Evolutionary conservation across 345 rosid genomes (phyloP).

Genomic region (Ceriops decandra): DNA sequence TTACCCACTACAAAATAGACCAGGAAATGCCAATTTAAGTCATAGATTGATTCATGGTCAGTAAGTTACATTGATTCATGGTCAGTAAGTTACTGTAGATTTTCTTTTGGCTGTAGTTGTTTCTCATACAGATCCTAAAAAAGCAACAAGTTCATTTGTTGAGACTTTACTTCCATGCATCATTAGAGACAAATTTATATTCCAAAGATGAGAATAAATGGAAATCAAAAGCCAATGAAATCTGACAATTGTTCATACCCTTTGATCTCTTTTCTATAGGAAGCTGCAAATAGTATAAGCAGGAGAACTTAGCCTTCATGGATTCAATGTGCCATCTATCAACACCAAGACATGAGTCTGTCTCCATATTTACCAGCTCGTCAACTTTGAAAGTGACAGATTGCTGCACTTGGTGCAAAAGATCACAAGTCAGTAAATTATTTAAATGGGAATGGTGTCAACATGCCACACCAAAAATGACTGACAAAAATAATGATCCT

Average conservation of each 20-base stretch:
- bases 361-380: conserved; percentile 38
- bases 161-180: neutral
- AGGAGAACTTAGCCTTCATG: conserved; percentile 74
- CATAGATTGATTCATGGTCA: too few species aligned
- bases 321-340: conserved; percentile 46
- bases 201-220: neutral
- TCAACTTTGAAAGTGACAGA: conserved; percentile 53
- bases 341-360: conserved; percentile 32
- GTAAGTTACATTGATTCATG: too few species aligned
- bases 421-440: conserved; percentile 15
- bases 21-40: too few species aligned
- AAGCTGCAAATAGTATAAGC: conserved; percentile 76
- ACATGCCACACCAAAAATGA: too few species aligned
- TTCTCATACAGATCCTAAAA: too few species aligned
- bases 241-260: conserved; percentile 39
- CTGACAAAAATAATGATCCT: neutral
- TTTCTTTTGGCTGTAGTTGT: too few species aligned
- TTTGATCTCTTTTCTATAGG: conserved; percentile 67
- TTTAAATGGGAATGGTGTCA: neutral
- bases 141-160: too few species aligned
- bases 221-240: conserved; percentile 9
- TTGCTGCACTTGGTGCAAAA: conserved; percentile 45
- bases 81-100: too few species aligned
- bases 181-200: neutral
- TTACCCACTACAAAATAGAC: too few species aligned